Evolutionary conservation across 2,329 filamentous ascomycete genomes (phyloP), one percentile per base, ranked within the genome.

Genomic region (Cladophialophora psammophila): DNA sequence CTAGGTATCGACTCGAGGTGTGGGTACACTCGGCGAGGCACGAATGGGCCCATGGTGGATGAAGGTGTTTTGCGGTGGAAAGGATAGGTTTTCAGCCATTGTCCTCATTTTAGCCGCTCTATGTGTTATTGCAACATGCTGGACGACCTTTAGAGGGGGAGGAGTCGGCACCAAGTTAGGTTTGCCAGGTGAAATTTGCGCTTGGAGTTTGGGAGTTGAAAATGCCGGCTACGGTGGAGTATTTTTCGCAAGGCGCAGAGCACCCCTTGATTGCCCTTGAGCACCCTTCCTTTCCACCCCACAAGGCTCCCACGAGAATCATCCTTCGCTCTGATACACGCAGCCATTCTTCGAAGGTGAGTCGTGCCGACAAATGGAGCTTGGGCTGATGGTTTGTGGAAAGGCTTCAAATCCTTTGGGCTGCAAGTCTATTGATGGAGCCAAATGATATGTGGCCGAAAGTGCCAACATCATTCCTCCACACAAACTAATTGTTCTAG

Each of bases 1-100:
- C 92, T 89, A 45, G 91, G 90, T 68, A 98, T 90, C 60, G 89
- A 91, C 63, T 84, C 82, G 74, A 94, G 90, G 52, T 89, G 82
- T 45, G 90, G 88, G 78, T 96, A 98, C 61, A 82, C 80, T 71
- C 83, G 78, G 73, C 94, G 92, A 32, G 95, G 92, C 50, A 90
- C 78, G 80, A 98, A 96, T 45, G 77, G 75, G 56, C 78, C 68
- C 74, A 76, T 76, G 13, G 36, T 65, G 57, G 34, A n/a, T 53
- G 9, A 15, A 38, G 34, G 9, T 15, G 20, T 31, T 36, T 32
- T 34, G 32, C 26, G 18, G 26, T 56, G 13, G 6, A 35, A 45
- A 9, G 5, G 0, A 18, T 42, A 32, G 35, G 31, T 38, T 9
- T 53, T 3, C 15, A 48, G 67, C 67, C 67, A 69, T 69, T 55